These are phyloP conservation scores for Cyclanthera cordifolia DNA, from an alignment of 306 rosid genomes.

Conservation along the genomic window DNA sequence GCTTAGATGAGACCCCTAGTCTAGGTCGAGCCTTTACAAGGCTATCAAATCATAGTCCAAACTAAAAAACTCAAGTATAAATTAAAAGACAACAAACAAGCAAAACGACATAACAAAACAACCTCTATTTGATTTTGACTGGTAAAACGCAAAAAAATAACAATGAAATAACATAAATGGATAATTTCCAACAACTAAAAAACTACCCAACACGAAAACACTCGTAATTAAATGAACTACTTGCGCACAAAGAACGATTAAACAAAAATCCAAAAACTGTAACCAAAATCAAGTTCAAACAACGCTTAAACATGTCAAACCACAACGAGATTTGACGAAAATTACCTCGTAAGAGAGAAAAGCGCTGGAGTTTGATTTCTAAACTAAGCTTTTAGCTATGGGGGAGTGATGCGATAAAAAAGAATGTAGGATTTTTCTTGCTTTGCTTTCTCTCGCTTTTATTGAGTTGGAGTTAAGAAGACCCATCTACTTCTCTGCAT, in stretches of 20 bases:
- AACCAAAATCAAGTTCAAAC: background rate
- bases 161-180: background rate
- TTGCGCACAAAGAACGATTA: background rate
- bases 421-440: constrained; percentile 27
- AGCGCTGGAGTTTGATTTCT: constrained; percentile 1
- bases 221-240: background rate
- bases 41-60: background rate
- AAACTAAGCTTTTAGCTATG: constrained; percentile 10
- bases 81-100: background rate
- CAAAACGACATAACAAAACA: background rate
- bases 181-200: constrained; percentile 3
- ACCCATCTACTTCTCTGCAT: constrained; percentile 27
- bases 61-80: background rate
- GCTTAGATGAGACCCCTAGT: too few species aligned
- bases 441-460: constrained; percentile 6
- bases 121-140: background rate
- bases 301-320: background rate
- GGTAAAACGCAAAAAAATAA: background rate
- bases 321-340: background rate
- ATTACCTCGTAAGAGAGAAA: background rate
- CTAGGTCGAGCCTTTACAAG: too few species aligned
- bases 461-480: constrained; percentile 41
- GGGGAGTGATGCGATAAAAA: constrained; percentile 21
- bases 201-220: background rate
- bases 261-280: background rate